phyloP scores from a whole-genome alignment of 352 stramenopile species.

The Phytophthora crassamura region DNA sequence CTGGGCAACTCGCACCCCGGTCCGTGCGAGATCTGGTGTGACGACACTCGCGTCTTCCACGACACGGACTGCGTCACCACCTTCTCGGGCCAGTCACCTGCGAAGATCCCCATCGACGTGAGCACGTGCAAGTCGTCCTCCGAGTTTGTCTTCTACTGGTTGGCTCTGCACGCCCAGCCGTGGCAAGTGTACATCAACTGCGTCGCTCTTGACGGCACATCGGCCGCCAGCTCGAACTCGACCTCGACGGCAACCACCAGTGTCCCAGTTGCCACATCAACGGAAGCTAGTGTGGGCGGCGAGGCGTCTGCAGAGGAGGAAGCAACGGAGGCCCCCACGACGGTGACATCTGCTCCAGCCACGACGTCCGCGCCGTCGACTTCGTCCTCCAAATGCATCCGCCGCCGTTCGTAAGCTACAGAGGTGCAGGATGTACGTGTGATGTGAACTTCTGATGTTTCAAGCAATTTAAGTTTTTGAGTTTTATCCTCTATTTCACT shows the following conservation, averaged over 20 bases:
- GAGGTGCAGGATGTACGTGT: too few species aligned
- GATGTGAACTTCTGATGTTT: too few species aligned
- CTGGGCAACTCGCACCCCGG: constrained; percentile 43
- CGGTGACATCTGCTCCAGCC: not conserved
- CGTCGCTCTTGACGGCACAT: constrained; percentile 27
- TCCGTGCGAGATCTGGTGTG: constrained; percentile 58
- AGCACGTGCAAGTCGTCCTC: constrained; percentile 32
- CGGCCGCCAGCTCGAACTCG: constrained; percentile 1
- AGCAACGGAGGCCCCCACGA: constrained; percentile 8
- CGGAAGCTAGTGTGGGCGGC: constrained; percentile 5
- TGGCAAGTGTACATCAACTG: constrained; percentile 62
- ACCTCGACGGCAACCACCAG: constrained; percentile 18
- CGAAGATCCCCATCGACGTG: constrained; percentile 44
- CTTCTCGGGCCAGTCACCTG: constrained; percentile 29
- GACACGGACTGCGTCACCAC: constrained; percentile 42
- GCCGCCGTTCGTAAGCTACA: constrained; percentile 12
- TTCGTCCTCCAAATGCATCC: constrained; percentile 24
- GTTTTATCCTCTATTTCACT: too few species aligned
- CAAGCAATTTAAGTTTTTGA: too few species aligned
- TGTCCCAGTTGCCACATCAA: too few species aligned
- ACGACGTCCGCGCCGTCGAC: constrained; percentile 19
- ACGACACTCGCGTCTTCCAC: constrained; percentile 48
- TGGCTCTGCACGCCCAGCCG: constrained; percentile 42
- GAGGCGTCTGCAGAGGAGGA: constrained; percentile 10
- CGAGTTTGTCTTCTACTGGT: constrained; percentile 51